Evolutionary conservation across 257 asterid genomes (phyloP), one percentile per base, ranked within the genome.

Genomic region (Linaria vulgaris): DNA sequence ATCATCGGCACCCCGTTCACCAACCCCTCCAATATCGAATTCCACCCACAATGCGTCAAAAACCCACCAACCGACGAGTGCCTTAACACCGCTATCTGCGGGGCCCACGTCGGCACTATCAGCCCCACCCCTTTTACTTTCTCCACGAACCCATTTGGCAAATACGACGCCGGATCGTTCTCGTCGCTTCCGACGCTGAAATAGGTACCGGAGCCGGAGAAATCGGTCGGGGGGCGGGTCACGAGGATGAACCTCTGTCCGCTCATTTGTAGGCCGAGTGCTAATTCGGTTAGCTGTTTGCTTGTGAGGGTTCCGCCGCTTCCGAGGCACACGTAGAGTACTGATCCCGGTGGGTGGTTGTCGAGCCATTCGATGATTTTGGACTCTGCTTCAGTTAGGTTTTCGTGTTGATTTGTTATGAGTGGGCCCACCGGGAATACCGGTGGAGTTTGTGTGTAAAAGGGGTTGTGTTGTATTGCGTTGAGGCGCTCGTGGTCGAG

Each of bases 21-120:
- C 1, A 83, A 0, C n/a, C 86, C 73, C 62, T 83, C 86, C 53
- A 83, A n/a, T 0, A 46, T 38, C 0, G 86, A 83, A 27, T 83
- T 83, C 88, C 86, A 83, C 8, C 86, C 88, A 13, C 86, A 80
- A 1, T 83, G 89, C 0, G 86, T 64, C 12, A 80, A 0, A 8
- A 83, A 80, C 0, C 64, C 81, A 8, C 84, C 78, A 0, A 71
- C 69, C 0, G 89, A 79, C 5, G 3, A 20, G 57, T 83, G 82
- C 7, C 75, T 30, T 1, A 83, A 80, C 46, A 83, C 57, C 27
- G 67, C 64, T 43, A 31, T 41, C 39, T 79, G 88, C 5, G 85
- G 80, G 0, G 63, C 84, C 88, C 88, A 83, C 0, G 75, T 54
- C 0, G 77, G 64, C 4, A 80, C 73, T 22, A 79, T 69, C 5